Base-by-base conservation (phyloP, 2,329 filamentous ascomycete genomes). In the Colletotrichum sp. region DNA sequence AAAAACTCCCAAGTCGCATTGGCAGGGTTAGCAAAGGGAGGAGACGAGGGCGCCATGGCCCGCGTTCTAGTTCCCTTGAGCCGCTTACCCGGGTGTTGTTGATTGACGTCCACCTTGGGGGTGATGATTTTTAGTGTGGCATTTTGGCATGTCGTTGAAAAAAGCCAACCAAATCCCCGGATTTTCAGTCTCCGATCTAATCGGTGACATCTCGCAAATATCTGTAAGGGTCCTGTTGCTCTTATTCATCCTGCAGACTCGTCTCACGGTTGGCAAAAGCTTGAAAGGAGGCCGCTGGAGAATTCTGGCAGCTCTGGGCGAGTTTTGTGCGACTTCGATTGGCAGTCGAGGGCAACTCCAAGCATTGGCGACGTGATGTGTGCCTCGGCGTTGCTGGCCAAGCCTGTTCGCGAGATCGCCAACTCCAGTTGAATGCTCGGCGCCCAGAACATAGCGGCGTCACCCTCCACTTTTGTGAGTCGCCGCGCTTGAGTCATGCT, bases 181-280 rank as follows among this genome's bases (percentile, higher is more conserved):
- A 72, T 72, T 72, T 48, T 64, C 32, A 24, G 26, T 63, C 55
- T n/a, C 68, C 16, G 68, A 67, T 72, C 63, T 43, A n/a, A 55
- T 64, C 30, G 72, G 36, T 72, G 68, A 36, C 72, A 71, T 60
- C 12, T 65, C n/a, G 13, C 18, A 57, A 34, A 24, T 60, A 55
- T 59, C 67, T 43, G 57, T 68, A 32, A 68, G 72, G 72, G 69
- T 64, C 72, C 64, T 60, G 48, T n/a, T 61, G 21, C 36, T 39
- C 36, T 66, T 71, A 55, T 67, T 48, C 57, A 63, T 63, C 61
- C 36, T 72, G 61, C 68, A 72, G 72, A 61, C 73, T 72, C 63
- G 69, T 64, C 63, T 34, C n/a, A 24, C 36, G 18, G 30, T 76
- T 76, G 71, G 74, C 74, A 67, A 74, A 76, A 76, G 74, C 74